Conservation (phyloP, 805 yeast genomes). For the Teunomyces funiuensis region DNA sequence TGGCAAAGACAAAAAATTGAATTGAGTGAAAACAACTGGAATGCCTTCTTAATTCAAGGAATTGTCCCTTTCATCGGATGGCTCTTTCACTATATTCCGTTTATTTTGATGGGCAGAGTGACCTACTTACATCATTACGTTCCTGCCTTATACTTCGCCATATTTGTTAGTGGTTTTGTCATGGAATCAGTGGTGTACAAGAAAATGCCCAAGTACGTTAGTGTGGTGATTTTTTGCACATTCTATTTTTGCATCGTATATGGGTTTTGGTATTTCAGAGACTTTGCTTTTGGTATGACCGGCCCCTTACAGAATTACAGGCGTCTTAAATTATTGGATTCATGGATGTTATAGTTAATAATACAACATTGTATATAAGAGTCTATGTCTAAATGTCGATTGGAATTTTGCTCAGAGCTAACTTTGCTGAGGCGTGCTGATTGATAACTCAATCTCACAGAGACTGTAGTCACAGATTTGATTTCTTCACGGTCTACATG, state of each 20-base stretch:
- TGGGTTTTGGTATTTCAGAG: conserved; percentile 59
- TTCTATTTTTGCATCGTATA: conserved; percentile 54
- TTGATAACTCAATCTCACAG: too few species aligned
- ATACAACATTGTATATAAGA: too few species aligned
- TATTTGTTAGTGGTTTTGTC: conserved; percentile 21
- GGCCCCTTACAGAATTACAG: conserved; percentile 28
- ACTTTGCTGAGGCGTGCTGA: too few species aligned
- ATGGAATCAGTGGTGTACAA: conserved; percentile 21
- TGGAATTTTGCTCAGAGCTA: too few species aligned
- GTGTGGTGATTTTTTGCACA: conserved; percentile 36
- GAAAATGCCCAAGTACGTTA: conserved; percentile 13
- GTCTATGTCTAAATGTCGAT: too few species aligned
- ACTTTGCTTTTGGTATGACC: conserved; percentile 79
- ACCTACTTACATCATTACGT: conserved; percentile 46
- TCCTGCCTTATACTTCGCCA: conserved; percentile 41
- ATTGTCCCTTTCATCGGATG: conserved; percentile 40
- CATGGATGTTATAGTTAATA: conserved; percentile 19
- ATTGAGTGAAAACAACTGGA: conserved; percentile 25
- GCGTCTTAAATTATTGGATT: conserved; percentile 31
- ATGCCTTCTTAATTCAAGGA: conserved; percentile 28
- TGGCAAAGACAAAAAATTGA: conserved; percentile 35
- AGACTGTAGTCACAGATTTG: too few species aligned
- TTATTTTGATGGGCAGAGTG: conserved; percentile 43
- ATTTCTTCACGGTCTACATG: too few species aligned
- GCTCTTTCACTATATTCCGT: conserved; percentile 41